Conservation (phyloP, 1,139 yeast genomes). For the Kodamaea arcana region DNA sequence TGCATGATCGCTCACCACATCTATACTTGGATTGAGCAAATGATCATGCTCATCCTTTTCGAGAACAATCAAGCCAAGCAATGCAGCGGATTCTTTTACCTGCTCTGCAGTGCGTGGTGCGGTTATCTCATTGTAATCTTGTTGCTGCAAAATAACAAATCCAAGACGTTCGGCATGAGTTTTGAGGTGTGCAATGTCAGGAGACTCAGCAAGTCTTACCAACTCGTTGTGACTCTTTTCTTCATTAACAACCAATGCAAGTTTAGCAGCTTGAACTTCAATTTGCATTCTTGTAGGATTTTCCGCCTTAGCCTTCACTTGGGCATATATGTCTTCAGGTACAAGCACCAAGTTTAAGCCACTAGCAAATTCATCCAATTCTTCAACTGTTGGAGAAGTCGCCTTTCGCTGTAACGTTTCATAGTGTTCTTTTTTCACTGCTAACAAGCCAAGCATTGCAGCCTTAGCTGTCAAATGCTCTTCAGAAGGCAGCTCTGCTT, state of each 20-base stretch:
- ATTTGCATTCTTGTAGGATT: constrained; percentile 7
- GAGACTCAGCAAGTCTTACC: constrained; percentile 12
- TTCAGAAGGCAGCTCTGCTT: constrained; percentile 21
- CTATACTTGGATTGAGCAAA: constrained; percentile 12
- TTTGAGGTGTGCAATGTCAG: constrained; percentile 18
- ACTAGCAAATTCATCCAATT: constrained; percentile 6
- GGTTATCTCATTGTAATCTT: constrained; percentile 14
- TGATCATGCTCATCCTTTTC: constrained; percentile 15
- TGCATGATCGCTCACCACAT: constrained; percentile 13
- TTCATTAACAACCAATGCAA: constrained; percentile 10
- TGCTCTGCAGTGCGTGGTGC: constrained; percentile 12
- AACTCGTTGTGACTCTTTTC: constrained; percentile 13
- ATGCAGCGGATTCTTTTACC: constrained; percentile 8
- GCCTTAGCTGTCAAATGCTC: constrained; percentile 8
- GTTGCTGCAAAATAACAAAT: constrained; percentile 17
- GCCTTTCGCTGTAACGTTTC: constrained; percentile 9
- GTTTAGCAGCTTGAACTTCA: constrained; percentile 6
- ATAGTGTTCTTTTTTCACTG: constrained; percentile 3
- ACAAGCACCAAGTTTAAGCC: constrained; percentile 4
- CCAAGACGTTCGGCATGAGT: constrained; percentile 13
- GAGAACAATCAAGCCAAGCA: constrained; percentile 7
- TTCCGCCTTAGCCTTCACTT: constrained; percentile 2
- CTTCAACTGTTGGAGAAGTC: constrained; percentile 18
- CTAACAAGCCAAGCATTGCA: constrained; percentile 8
- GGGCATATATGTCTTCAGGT: constrained; percentile 3